These are phyloP conservation scores for Clausena lansium DNA, from an alignment of 345 rosid species.

Conservation along the genomic window DNA sequence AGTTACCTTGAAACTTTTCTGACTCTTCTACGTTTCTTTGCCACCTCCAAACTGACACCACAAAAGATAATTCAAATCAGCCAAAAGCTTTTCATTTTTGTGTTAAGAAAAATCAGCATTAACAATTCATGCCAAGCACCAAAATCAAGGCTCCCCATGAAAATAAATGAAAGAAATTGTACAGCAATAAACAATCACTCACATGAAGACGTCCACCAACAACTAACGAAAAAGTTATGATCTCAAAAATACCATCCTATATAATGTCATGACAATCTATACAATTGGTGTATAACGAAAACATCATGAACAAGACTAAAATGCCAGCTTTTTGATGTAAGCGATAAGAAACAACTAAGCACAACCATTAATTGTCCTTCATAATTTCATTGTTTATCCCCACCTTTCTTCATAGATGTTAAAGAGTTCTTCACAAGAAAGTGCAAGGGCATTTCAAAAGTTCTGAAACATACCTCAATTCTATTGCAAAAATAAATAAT, in stretches of 20 bases:
- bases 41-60: constrained; percentile 73
- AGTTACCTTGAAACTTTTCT: constrained; percentile 61
- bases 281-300: neutral
- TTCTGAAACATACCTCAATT: neutral
- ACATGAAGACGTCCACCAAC: neutral
- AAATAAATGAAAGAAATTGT: neutral
- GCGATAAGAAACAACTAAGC: neutral
- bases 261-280: too few species aligned
- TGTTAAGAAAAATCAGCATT: neutral
- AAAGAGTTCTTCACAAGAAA: neutral
- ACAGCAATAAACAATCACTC: neutral
- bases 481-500: neutral
- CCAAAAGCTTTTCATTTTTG: neutral
- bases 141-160: neutral
- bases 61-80: constrained; percentile 14
- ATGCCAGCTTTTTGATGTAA: neutral
- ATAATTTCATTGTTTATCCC: neutral
- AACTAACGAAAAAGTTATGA: neutral
- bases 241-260: neutral
- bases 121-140: neutral
- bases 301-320: too few species aligned
- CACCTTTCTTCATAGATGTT: neutral
- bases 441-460: neutral
- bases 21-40: constrained; percentile 74
- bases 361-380: neutral